Conservation (phyloP, 495 filamentous ascomycete species). For the Trichoderma parareesei region DNA sequence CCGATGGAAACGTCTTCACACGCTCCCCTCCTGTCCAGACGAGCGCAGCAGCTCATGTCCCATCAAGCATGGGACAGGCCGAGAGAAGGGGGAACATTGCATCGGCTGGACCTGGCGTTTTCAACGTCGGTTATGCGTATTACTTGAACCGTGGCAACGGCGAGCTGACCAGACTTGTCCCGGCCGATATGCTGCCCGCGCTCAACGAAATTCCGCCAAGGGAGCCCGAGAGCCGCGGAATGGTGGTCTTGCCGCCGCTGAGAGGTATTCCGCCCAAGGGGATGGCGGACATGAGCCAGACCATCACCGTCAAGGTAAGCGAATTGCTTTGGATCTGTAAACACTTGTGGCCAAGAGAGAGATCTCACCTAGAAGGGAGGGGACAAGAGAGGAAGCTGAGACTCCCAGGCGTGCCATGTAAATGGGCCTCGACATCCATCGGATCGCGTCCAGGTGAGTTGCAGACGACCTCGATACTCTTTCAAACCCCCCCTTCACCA, state of each 20-base stretch:
- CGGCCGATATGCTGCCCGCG: constrained; percentile 54
- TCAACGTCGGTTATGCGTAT: constrained; percentile 10
- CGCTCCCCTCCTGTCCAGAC: not conserved
- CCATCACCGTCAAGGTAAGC: constrained; percentile 23
- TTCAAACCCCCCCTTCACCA: not conserved
- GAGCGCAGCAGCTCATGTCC: not conserved
- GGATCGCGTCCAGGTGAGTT: constrained; percentile 31
- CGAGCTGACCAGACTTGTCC: constrained; percentile 48
- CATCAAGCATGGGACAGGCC: not conserved
- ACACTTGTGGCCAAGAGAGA: not conserved
- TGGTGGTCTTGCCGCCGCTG: constrained; percentile 36
- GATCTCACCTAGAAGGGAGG: not conserved
- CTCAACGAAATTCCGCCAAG: constrained; percentile 26
- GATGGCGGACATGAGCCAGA: constrained; percentile 24
- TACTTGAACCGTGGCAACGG: not conserved
- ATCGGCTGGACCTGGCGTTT: not conserved
- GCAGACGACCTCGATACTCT: not conserved
- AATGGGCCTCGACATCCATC: constrained; percentile 1
- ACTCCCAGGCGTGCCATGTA: not conserved
- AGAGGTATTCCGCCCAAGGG: constrained; percentile 26
- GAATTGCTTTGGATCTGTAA: not conserved
- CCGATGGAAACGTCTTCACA: not conserved
- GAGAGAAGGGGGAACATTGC: not conserved
- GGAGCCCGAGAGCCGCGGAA: constrained; percentile 23
- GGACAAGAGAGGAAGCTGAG: not conserved